Evolutionary conservation across 2,329 filamentous ascomycete genomes (phyloP).

Genomic region (Furcasterigmium sp.): DNA sequence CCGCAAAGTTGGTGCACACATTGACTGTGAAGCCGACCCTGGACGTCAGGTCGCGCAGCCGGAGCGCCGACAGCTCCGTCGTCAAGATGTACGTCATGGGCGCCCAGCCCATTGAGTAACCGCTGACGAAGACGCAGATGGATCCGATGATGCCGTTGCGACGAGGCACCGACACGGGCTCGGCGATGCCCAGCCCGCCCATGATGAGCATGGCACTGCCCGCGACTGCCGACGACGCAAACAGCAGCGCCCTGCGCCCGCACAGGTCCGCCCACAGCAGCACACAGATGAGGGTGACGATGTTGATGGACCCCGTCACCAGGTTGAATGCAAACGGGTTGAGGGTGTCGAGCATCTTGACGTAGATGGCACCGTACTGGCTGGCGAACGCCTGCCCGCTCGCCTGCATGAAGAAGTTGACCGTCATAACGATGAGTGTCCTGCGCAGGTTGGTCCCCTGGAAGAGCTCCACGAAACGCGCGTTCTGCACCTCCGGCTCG

Average conservation of each 20-base stretch:
- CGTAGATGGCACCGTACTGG: conserved; percentile 18
- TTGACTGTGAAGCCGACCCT: too few species aligned
- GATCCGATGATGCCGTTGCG: conserved; percentile 23
- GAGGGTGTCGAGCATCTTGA: conserved; percentile 20
- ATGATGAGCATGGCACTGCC: too few species aligned
- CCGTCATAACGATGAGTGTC: conserved; percentile 16
- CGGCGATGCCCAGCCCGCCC: not conserved
- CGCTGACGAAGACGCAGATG: conserved; percentile 21
- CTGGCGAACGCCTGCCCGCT: conserved; percentile 14
- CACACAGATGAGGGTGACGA: conserved; percentile 10
- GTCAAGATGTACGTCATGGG: conserved; percentile 27
- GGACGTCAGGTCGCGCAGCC: conserved; percentile 22
- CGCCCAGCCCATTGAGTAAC: conserved; percentile 26
- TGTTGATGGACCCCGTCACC: conserved; percentile 12
- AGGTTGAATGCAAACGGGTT: conserved; percentile 19
- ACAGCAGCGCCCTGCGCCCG: conserved; percentile 1
- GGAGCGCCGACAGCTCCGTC: conserved; percentile 23
- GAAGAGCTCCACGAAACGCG: conserved; percentile 18
- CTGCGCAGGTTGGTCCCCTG: conserved; percentile 17
- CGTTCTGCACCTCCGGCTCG: conserved; percentile 15
- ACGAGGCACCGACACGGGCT: conserved; percentile 12
- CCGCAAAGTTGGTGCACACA: conserved; percentile 12
- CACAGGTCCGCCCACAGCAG: conserved; percentile 13
- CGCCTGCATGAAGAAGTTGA: conserved; percentile 15
- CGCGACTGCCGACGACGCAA: too few species aligned